These are phyloP conservation scores for Cnidoscolus chayamansa DNA, from an alignment of 441 rosid species.

Conservation along the genomic window DNA sequence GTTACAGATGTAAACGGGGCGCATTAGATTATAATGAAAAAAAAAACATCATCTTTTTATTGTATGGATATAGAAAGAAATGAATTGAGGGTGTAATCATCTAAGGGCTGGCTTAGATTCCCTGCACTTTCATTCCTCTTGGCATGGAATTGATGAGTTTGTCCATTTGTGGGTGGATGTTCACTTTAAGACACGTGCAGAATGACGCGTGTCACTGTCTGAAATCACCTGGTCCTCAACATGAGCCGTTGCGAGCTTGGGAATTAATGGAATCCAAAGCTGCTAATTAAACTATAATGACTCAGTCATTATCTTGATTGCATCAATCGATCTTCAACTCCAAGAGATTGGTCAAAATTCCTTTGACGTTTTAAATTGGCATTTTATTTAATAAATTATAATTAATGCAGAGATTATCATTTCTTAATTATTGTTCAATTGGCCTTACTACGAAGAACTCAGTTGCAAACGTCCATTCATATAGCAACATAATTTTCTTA, in stretches of 20 bases:
- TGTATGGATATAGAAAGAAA: too few relatives aligned
- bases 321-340: conserved; percentile 22
- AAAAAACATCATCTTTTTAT: too few relatives aligned
- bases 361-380: not conserved
- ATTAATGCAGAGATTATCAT: not conserved
- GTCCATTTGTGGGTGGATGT: conserved; percentile 21
- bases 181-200: conserved; percentile 12
- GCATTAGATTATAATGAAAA: not conserved
- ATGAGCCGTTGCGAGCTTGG: not conserved
- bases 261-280: not conserved
- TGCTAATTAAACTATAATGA: not conserved
- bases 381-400: not conserved
- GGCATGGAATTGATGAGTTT: conserved; percentile 20
- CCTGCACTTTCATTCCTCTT: conserved; percentile 27
- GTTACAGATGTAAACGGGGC: not conserved
- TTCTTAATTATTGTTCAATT: not conserved
- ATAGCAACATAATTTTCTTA: conserved; percentile 6
- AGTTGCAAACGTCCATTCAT: conserved; percentile 21
- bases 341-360: not conserved
- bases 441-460: not conserved
- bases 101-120: conserved; percentile 30
- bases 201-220: conserved; percentile 25
- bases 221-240: not conserved
- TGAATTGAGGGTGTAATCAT: conserved; percentile 23
- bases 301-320: conserved; percentile 10